Evolutionary conservation across 345 rosid genomes (phyloP).

Genomic region (Salix brachista): DNA sequence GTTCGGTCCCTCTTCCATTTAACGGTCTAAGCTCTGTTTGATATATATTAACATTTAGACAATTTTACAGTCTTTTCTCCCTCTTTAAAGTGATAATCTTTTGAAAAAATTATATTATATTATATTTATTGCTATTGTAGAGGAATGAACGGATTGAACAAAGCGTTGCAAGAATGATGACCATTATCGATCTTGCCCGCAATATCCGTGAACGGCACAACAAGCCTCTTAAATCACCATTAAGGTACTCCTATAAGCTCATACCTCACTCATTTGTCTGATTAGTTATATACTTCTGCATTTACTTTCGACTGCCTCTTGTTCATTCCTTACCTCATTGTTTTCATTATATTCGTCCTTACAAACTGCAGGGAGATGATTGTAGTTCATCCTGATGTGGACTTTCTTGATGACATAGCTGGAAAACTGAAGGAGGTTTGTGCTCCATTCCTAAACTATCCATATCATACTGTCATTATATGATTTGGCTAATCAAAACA

Average conservation of each 20-base stretch:
- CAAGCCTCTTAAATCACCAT: conserved; percentile 88
- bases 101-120: not conserved
- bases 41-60: too few relatives aligned
- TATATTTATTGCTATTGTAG: conserved; percentile 35
- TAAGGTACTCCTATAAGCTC: conserved; percentile 47
- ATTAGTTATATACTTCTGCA: not conserved
- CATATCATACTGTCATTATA: not conserved
- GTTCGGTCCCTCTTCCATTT: not conserved
- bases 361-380: conserved; percentile 69
- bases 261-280: conserved; percentile 5
- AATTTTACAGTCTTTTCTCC: too few relatives aligned
- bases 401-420: conserved; percentile 86
- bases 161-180: conserved; percentile 95
- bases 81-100: not conserved
- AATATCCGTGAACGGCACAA: conserved; percentile 93
- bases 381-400: conserved; percentile 84
- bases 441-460: conserved; percentile 3
- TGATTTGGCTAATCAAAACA: not conserved
- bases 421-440: conserved; percentile 86
- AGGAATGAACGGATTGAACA: conserved; percentile 79
- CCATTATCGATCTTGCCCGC: conserved; percentile 89
- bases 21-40: not conserved
- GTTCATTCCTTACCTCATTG: not conserved
- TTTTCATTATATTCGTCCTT: not conserved
- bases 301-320: not conserved